A percentile compares a stretch with the other conserved stretches of the same genome.
Conservation (phyloP, 2,329 filamentous ascomycete species). For the Pseudogymnoascus sp. region DNA sequence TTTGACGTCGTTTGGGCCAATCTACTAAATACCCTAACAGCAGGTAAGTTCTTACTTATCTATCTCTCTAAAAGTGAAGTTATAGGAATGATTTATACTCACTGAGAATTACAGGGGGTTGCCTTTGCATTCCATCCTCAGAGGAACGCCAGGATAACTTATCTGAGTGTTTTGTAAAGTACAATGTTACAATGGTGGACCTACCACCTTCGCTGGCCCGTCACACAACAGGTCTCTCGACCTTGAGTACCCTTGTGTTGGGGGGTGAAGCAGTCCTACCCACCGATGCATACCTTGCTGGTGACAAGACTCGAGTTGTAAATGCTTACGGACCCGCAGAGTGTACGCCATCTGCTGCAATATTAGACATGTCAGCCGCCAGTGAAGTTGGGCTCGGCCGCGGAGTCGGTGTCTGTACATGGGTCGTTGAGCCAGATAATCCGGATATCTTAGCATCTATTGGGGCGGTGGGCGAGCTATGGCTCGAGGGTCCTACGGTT, state of each 20-base stretch:
- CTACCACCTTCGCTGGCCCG: constrained; percentile 14
- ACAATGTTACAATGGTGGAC: constrained; percentile 14
- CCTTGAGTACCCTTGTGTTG: constrained; percentile 12
- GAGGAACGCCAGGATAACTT: constrained; percentile 15
- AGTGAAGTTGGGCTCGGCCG: neutral
- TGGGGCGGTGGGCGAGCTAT: constrained; percentile 32
- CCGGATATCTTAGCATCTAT: constrained; percentile 28
- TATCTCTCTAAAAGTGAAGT: neutral
- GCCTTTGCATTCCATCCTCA: constrained; percentile 15
- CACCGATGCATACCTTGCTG: constrained; percentile 9
- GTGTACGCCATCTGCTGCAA: constrained; percentile 8
- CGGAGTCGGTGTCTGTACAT: constrained; percentile 15
- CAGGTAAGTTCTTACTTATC: neutral
- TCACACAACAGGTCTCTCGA: constrained; percentile 11
- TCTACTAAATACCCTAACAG: constrained; percentile 12
- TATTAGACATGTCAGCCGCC: neutral
- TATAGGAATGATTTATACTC: neutral
- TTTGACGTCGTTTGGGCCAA: constrained; percentile 16
- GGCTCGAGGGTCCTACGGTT: constrained; percentile 31
- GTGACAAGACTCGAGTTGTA: constrained; percentile 9
- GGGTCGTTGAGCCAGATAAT: constrained; percentile 34
- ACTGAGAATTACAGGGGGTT: constrained; percentile 8
- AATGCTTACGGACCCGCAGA: constrained; percentile 17
- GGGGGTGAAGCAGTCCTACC: constrained; percentile 13
- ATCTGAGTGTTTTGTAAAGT: constrained; percentile 11